These are phyloP conservation scores for Trametes versicolor DNA, from an alignment of 1,284 basidiomycete genomes.

Conservation along the genomic window DNA sequence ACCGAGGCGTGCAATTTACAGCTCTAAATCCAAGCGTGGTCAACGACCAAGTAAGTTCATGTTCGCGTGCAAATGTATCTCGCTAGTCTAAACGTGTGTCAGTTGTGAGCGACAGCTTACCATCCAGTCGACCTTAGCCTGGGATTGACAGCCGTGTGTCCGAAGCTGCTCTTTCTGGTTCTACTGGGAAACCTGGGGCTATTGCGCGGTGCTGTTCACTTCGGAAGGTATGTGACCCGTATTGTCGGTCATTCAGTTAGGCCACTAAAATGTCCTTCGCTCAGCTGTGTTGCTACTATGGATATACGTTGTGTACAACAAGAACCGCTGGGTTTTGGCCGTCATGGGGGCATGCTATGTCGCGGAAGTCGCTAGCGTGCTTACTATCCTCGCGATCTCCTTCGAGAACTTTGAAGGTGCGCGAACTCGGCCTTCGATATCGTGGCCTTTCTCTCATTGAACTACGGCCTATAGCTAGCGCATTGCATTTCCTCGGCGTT, in stretches of 20 bases:
- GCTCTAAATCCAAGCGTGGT: slow-evolving; percentile 31
- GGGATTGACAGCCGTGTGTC: slow-evolving; percentile 4
- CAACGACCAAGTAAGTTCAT: slow-evolving; percentile 33
- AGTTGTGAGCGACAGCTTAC: slow-evolving; percentile 25
- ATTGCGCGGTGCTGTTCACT: slow-evolving; percentile 36
- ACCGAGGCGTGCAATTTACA: slow-evolving; percentile 9
- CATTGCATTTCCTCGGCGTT: slow-evolving; percentile 26
- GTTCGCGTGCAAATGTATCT: not conserved
- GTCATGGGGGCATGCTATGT: slow-evolving; percentile 30
- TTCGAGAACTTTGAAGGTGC: slow-evolving; percentile 33
- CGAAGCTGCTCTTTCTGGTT: slow-evolving; percentile 40
- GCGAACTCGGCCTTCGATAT: not conserved
- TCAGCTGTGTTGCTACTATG: slow-evolving; percentile 39
- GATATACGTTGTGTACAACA: slow-evolving; percentile 42
- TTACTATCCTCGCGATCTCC: slow-evolving; percentile 33
- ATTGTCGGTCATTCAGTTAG: not conserved
- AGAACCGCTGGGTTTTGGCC: slow-evolving; percentile 34
- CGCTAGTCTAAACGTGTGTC: not conserved
- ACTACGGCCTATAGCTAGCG: slow-evolving; percentile 19
- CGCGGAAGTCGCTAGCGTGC: slow-evolving; percentile 29
- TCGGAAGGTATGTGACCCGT: slow-evolving; percentile 36
- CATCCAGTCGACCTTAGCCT: too few relatives aligned
- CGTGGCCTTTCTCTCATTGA: not conserved
- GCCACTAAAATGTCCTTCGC: not conserved
- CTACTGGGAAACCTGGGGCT: slow-evolving; percentile 42